Conservation (phyloP, 2,329 filamentous ascomycete species). For the Colletotrichum noveboracense region DNA sequence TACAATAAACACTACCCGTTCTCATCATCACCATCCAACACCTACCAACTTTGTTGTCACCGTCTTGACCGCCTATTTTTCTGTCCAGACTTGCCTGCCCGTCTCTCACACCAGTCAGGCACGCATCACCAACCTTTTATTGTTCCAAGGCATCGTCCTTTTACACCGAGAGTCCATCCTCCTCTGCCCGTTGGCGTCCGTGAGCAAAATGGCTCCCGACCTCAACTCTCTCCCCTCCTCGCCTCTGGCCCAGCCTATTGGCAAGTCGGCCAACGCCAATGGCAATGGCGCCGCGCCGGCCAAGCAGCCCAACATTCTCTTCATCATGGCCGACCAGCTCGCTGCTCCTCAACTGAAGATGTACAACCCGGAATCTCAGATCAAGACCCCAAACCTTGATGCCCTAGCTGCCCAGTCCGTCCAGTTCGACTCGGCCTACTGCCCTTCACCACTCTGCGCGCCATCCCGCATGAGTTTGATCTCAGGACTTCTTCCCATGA, state of each 20-base stretch:
- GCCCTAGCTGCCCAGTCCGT: slow-evolving; percentile 80
- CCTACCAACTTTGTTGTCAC: neutral
- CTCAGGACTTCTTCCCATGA: slow-evolving; percentile 87
- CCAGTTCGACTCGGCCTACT: slow-evolving; percentile 93
- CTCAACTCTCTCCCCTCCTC: slow-evolving; percentile 73
- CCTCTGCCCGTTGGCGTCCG: neutral
- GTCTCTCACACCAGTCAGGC: neutral
- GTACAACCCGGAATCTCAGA: slow-evolving; percentile 86
- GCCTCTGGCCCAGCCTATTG: slow-evolving; percentile 34
- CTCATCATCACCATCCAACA: neutral
- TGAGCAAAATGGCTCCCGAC: slow-evolving; percentile 68
- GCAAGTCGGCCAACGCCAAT: slow-evolving; percentile 24
- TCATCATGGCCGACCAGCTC: slow-evolving; percentile 97
- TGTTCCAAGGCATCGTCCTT: neutral
- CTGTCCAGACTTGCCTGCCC: neutral
- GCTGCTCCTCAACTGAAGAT: slow-evolving; percentile 90
- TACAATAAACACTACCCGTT: slow-evolving; percentile 7
- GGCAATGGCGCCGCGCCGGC: slow-evolving; percentile 24
- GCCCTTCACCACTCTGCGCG: slow-evolving; percentile 89
- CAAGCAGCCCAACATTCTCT: slow-evolving; percentile 55
- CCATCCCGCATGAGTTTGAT: slow-evolving; percentile 96
- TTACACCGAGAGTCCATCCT: neutral
- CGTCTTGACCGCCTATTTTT: neutral
- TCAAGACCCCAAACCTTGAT: slow-evolving; percentile 92
- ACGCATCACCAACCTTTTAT: neutral